These are phyloP conservation scores for Pisolithus microcarpus DNA, from an alignment of 768 basidiomycete genomes.

Conservation along the genomic window DNA sequence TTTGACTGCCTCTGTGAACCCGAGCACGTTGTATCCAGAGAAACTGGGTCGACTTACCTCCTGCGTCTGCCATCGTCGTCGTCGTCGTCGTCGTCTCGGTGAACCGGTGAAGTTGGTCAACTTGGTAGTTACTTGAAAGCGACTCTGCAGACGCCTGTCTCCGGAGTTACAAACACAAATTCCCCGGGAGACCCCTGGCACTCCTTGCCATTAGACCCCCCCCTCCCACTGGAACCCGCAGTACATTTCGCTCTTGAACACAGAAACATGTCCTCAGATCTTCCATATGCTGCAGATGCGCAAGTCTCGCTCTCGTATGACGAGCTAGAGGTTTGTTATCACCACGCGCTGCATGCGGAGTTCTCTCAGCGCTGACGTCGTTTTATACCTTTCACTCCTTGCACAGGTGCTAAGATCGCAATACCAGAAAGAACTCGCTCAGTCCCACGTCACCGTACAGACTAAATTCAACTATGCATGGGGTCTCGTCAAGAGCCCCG, in stretches of 20 bases:
- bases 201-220: neutral
- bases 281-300: constrained; percentile 95
- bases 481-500: constrained; percentile 91
- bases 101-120: no score
- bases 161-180: constrained; percentile 22
- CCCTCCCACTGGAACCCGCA: no score
- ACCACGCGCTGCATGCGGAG: neutral
- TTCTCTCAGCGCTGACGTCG: neutral
- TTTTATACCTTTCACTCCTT: neutral
- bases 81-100: no score
- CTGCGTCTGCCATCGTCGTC: constrained; percentile 40
- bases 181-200: constrained; percentile 15
- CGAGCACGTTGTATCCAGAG: constrained; percentile 8
- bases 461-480: constrained; percentile 98
- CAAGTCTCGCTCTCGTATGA: constrained; percentile 83
- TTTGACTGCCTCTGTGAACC: constrained; percentile 25
- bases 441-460: constrained; percentile 84
- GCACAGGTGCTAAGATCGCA: constrained; percentile 74
- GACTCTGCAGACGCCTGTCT: no score
- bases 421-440: constrained; percentile 80
- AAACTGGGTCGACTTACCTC: constrained; percentile 40
- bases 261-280: constrained; percentile 59
- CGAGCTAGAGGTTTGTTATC: constrained; percentile 68
- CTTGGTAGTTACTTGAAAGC: no score
- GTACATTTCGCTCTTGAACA: constrained; percentile 1